These are phyloP conservation scores for Ceratocystis smalleyi DNA, from an alignment of 2,329 filamentous ascomycete species.

Conservation along the genomic window DNA sequence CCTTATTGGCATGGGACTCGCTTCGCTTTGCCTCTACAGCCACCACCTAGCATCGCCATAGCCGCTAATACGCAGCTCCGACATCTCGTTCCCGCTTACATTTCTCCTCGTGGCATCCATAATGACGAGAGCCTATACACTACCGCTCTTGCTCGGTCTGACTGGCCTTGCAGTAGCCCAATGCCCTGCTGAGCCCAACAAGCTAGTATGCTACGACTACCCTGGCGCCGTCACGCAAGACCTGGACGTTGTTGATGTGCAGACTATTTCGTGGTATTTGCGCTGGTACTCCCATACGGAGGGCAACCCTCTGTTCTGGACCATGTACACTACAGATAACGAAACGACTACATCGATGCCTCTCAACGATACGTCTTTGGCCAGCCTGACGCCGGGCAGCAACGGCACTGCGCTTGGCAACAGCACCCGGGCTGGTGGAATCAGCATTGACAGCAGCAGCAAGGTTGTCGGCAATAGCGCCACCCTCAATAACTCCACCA, in stretches of 20 bases:
- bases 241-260: conserved; percentile 13
- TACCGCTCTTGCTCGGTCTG: background rate
- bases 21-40: background rate
- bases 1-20: background rate
- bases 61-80: background rate
- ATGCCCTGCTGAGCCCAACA: conserved; percentile 6
- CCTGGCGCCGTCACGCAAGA: conserved; percentile 14
- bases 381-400: background rate
- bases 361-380: conserved; percentile 8
- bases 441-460: background rate
- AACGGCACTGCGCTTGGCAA: background rate
- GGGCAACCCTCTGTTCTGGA: conserved; percentile 16
- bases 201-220: conserved; percentile 16
- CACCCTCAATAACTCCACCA: background rate
- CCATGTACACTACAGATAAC: conserved; percentile 14
- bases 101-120: background rate
- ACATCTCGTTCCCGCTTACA: background rate
- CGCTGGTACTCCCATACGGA: conserved; percentile 15
- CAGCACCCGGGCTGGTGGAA: background rate
- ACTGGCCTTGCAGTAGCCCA: background rate
- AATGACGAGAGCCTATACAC: background rate
- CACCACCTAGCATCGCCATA: background rate
- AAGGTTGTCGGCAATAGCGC: background rate
- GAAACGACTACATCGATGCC: conserved; percentile 11
- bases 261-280: conserved; percentile 16